phyloP scores from a whole-genome alignment of 83 land plant species.

The Picea abies region DNA sequence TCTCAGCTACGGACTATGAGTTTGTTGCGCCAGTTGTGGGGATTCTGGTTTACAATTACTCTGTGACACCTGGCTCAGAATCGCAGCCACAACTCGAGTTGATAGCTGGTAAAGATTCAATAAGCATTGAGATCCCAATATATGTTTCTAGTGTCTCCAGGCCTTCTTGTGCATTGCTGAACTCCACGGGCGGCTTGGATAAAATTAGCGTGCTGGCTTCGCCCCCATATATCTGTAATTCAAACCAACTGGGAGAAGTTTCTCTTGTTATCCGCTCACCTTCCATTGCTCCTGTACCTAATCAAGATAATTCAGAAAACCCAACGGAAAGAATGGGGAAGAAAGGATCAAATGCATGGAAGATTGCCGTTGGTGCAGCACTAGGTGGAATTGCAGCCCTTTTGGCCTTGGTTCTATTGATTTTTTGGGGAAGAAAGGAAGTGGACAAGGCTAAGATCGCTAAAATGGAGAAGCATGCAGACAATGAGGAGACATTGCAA shows the following conservation, averaged over 20 bases:
- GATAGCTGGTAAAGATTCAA: not conserved
- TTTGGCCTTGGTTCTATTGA: conserved; percentile 15
- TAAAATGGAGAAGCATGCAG: conserved; percentile 49
- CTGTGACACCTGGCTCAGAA: not conserved
- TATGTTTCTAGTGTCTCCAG: not conserved
- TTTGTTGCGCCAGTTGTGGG: conserved; percentile 25
- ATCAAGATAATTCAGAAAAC: not conserved
- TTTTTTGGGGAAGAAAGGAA: not conserved
- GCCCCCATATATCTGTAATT: conserved; percentile 11
- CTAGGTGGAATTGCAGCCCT: conserved; percentile 29
- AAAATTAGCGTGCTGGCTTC: conserved; percentile 14
- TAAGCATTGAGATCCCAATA: conserved; percentile 19
- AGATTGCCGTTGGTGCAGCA: conserved; percentile 31
- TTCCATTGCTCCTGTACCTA: conserved; percentile 10
- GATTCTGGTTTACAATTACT: conserved; percentile 21
- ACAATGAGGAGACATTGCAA: conserved; percentile 42
- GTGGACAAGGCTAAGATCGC: conserved; percentile 24
- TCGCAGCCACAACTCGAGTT: conserved; percentile 13
- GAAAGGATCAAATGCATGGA: conserved; percentile 34
- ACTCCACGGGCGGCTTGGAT: conserved; percentile 8
- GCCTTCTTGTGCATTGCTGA: conserved; percentile 18
- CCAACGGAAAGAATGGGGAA: not conserved
- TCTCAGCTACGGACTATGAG: conserved; percentile 13
- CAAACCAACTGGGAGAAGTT: conserved; percentile 16
- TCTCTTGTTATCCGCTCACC: conserved; percentile 17